Evolutionary conservation across 2,329 filamentous ascomycete species (phyloP).

Genomic region (Remersonia thermophila): DNA sequence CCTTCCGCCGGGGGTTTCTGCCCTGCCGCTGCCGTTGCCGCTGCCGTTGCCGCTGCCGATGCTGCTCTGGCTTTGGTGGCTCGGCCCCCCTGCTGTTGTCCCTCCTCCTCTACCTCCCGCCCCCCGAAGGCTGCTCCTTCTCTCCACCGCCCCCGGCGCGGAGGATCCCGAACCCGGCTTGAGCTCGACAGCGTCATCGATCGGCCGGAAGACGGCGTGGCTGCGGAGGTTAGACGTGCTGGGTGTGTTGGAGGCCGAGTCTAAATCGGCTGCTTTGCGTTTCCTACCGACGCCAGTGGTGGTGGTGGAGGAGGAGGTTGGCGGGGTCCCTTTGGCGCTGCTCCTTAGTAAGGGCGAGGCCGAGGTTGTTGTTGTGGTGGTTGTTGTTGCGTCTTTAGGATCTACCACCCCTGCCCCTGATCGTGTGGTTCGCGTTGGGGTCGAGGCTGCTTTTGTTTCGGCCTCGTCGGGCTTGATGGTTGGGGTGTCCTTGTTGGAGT

Average conservation of each 20-base stretch:
- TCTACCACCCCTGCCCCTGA: no score
- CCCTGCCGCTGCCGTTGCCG: background rate
- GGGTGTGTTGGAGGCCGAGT: conserved; percentile 3
- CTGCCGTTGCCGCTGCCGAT: background rate
- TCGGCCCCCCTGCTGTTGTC: no score
- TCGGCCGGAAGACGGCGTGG: conserved; percentile 11
- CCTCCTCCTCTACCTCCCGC: background rate
- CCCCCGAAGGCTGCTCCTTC: background rate
- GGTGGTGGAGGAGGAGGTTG: background rate
- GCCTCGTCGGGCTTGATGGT: background rate
- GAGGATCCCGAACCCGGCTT: no score
- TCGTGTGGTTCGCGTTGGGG: background rate
- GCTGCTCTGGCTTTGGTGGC: no score
- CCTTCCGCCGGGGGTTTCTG: no score
- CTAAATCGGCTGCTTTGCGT: conserved; percentile 10
- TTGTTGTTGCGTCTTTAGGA: background rate
- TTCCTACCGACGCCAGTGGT: conserved; percentile 7
- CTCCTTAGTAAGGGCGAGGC: background rate
- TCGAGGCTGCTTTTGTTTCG: no score
- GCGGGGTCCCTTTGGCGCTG: background rate
- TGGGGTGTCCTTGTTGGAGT: conserved; percentile 2
- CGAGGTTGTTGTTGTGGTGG: background rate
- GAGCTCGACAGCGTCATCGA: conserved; percentile 10
- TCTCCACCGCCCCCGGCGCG: no score
- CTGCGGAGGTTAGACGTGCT: conserved; percentile 2